These are phyloP conservation scores for Mesembryanthemum crystallinum DNA, from an alignment of 148 eudicot genomes.

Conservation along the genomic window DNA sequence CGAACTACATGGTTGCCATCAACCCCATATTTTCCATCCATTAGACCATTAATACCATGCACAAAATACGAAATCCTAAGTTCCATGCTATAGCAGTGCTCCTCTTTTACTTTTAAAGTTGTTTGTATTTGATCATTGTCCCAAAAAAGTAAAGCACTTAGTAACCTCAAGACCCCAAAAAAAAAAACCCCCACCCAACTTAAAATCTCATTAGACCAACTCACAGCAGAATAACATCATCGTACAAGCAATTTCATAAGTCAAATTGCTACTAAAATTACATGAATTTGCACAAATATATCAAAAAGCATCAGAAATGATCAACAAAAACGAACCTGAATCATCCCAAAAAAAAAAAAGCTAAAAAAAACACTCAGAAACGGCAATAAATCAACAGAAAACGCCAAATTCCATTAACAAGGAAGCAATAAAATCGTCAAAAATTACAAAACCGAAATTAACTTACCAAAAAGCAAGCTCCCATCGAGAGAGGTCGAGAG, in stretches of 20 bases:
- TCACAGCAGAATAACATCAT: neutral
- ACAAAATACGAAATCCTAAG: too few relatives aligned
- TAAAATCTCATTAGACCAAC: neutral
- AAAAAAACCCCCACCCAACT: too few relatives aligned
- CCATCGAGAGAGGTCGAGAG: neutral
- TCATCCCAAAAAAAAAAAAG: neutral
- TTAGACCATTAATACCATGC: neutral
- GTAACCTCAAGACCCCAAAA: too few relatives aligned
- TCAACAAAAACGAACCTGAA: neutral
- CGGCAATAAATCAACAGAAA: neutral
- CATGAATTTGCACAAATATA: neutral
- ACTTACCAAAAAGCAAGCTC: constrained; percentile 8
- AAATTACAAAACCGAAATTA: neutral
- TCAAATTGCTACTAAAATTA: neutral
- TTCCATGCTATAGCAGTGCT: too few relatives aligned
- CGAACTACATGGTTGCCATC: neutral
- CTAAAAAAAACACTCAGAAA: neutral
- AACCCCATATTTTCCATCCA: too few relatives aligned
- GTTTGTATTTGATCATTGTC: too few relatives aligned
- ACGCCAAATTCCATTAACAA: neutral
- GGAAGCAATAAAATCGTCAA: neutral
- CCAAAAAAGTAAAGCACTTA: too few relatives aligned
- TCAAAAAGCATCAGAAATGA: neutral
- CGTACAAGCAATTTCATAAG: neutral
- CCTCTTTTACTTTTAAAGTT: too few relatives aligned